Evolutionary conservation across 2,329 filamentous ascomycete species (phyloP).

Genomic region (Penicillium sclerotiorum): DNA sequence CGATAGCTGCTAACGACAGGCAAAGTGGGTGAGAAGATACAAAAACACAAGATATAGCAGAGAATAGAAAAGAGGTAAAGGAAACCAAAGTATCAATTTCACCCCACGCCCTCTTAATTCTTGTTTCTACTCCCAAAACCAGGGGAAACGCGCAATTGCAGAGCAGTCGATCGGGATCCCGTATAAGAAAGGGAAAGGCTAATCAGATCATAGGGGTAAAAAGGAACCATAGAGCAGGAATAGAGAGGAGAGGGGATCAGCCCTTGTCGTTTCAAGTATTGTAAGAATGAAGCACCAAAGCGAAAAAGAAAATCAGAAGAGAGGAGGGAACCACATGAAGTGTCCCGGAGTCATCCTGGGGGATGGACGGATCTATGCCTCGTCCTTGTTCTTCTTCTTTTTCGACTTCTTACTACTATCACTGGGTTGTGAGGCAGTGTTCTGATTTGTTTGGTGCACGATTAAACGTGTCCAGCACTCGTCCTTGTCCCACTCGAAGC

Average conservation of each 20-base stretch:
- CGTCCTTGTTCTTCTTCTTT: conserved; percentile 53
- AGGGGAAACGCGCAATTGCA: conserved; percentile 20
- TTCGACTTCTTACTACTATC: conserved; percentile 62
- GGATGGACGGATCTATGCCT: conserved; percentile 30
- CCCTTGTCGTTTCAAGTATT: conserved; percentile 15
- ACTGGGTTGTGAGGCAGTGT: conserved; percentile 48
- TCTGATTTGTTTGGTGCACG: conserved; percentile 79
- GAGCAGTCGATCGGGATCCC: conserved; percentile 12
- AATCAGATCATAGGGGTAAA: not conserved
- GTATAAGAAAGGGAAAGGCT: conserved; percentile 1
- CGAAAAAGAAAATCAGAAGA: conserved; percentile 9
- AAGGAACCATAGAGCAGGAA: conserved; percentile 3
- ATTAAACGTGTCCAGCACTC: conserved; percentile 86
- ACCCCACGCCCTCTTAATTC: conserved; percentile 26
- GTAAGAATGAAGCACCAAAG: not conserved
- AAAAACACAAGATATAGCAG: conserved; percentile 16
- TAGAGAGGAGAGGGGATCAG: conserved; percentile 15
- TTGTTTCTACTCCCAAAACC: conserved; percentile 29
- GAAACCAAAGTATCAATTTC: conserved; percentile 11
- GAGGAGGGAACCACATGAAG: conserved; percentile 6
- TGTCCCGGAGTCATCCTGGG: not conserved
- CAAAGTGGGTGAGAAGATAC: conserved; percentile 6
- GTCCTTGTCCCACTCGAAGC: conserved; percentile 95
- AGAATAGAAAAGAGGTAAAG: too few species aligned
- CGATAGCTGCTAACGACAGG: conserved; percentile 8